Evolutionary conservation across 2,329 filamentous ascomycete genomes (phyloP).

Genomic region (Aspergillus pseudoviridinutans): DNA sequence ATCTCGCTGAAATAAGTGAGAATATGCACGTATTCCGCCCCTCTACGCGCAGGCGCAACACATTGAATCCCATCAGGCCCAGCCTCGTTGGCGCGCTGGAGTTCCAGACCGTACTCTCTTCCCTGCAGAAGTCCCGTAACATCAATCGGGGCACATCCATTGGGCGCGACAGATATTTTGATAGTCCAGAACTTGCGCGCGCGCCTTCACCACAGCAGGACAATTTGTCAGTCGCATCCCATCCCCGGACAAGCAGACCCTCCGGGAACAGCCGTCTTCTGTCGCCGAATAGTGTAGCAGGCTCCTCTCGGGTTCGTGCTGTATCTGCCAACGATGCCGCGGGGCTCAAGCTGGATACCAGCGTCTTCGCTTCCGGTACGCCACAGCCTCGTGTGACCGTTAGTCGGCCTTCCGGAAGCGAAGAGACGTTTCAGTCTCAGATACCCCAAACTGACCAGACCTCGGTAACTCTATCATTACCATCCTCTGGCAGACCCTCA

Average conservation of each 20-base stretch:
- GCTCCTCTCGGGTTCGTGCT: conserved; percentile 44
- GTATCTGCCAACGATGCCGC: conserved; percentile 59
- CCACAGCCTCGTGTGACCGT: conserved; percentile 35
- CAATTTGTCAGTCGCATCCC: conserved; percentile 46
- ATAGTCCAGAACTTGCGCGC: conserved; percentile 50
- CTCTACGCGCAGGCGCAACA: conserved; percentile 63
- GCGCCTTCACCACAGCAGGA: conserved; percentile 44
- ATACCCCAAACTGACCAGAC: conserved; percentile 20
- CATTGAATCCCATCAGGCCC: conserved; percentile 80
- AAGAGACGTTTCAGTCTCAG: conserved; percentile 12
- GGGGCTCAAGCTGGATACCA: conserved; percentile 43
- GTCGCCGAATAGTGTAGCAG: conserved; percentile 20
- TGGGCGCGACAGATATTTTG: conserved; percentile 65
- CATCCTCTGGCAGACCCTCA: conserved; percentile 26
- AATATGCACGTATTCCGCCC: conserved; percentile 87
- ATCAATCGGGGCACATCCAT: conserved; percentile 64
- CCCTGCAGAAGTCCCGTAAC: conserved; percentile 76
- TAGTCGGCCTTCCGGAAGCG: conserved; percentile 34
- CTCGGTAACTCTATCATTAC: conserved; percentile 32
- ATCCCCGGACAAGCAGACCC: conserved; percentile 33
- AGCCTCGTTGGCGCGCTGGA: conserved; percentile 91
- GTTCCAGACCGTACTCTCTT: conserved; percentile 86
- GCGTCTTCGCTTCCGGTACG: conserved; percentile 22
- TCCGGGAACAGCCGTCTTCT: conserved; percentile 18
- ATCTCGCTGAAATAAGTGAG: conserved; percentile 76